These are phyloP conservation scores for Casuarina glauca DNA, from an alignment of 306 rosid genomes.

Conservation along the genomic window DNA sequence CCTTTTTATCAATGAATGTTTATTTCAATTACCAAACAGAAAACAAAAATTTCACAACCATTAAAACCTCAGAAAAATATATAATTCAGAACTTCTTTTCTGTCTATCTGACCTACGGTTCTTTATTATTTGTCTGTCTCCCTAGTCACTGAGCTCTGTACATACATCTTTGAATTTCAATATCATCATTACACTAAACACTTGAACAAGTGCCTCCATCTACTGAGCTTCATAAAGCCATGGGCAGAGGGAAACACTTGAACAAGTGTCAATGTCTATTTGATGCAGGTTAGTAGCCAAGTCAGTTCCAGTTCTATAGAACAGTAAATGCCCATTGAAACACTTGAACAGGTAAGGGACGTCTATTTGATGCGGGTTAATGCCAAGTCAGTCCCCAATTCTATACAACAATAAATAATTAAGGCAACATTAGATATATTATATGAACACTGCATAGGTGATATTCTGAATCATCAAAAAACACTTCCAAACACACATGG, in stretches of 20 bases:
- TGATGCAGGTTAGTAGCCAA: background rate
- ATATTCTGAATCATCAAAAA: conserved; percentile 3
- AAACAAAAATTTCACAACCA: background rate
- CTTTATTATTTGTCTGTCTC: background rate
- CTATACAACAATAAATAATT: conserved; percentile 6
- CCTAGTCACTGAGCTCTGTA: background rate
- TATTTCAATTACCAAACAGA: background rate
- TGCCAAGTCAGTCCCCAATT: conserved; percentile 9
- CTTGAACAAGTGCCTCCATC: background rate
- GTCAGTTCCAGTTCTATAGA: background rate
- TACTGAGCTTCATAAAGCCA: background rate
- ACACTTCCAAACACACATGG: conserved; percentile 20
- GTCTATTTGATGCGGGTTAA: background rate
- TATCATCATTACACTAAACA: background rate
- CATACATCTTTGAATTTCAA: too few species aligned
- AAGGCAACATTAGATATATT: conserved; percentile 6
- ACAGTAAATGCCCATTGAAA: too few species aligned
- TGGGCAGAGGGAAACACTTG: background rate
- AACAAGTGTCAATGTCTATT: too few species aligned
- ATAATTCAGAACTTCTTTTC: background rate
- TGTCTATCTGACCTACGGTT: too few species aligned
- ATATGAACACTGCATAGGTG: conserved; percentile 19
- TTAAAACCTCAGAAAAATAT: background rate
- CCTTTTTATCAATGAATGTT: background rate
- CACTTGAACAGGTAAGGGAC: too few species aligned